Evolutionary conservation across 2,329 filamentous ascomycete genomes (phyloP), one percentile per base, ranked within the genome.

Genomic region (Aspergillus neotritici): DNA sequence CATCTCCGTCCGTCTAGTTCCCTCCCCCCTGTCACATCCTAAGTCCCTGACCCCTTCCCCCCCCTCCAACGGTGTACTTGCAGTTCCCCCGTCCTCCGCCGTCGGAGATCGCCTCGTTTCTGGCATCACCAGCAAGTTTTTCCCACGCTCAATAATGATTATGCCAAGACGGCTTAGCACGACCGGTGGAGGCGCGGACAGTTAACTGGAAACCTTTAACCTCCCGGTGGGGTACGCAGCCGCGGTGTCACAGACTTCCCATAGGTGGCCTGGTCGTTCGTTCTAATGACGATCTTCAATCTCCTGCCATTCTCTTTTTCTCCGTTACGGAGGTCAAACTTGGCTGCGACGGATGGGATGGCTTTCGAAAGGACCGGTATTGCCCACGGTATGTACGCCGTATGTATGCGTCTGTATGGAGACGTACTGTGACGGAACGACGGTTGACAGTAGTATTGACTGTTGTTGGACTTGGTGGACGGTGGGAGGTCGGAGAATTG

Each of bases 361-460:
- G n/a, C 5, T 25, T 25, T 25, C 21, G 21, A 25, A 8, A 8
- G 21, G 21, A 8, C 21, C 21, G 21, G 21, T 25, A 25, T 25
- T 21, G 7, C 21, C 21, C 21, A 5, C 21, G 21, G 21, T 25
- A 25, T 25, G 21, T 25, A 9, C 21, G 7, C n/a, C 17, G 44
- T 46, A 43, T 43, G 44, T 46, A 43, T 43, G 14, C 35, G 31
- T 30, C 31, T 31, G 29, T 42, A 46, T 17, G 29, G 16, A 15
- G 16, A 25, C 39, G 44, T 46, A 46, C 39, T 29, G 14, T 11
- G 16, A 32, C 25, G 16, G 40, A 46, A 46, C 38, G 16, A 25
- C 21, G 7, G 21, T 25, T 6, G 21, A 25, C 21, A 25, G 21
- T 25, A 25, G 21, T 25, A 25, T 25, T 25, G 17, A 17, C 5